These are phyloP conservation scores for Syzygium malaccense DNA, from an alignment of 441 rosid genomes.

Conservation along the genomic window DNA sequence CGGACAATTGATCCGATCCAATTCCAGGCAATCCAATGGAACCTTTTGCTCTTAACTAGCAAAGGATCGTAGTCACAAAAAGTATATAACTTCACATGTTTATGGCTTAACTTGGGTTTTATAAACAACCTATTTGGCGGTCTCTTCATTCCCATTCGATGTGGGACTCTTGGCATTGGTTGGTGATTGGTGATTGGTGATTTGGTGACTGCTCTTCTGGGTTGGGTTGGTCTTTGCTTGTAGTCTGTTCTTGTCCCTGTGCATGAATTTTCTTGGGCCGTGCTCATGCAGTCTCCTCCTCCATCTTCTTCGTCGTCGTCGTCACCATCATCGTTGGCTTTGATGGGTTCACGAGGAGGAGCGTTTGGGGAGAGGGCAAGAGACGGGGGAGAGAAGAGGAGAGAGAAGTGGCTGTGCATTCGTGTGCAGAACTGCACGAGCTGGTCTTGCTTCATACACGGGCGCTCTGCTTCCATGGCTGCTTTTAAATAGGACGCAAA, in stretches of 20 bases:
- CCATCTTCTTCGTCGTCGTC: not conserved
- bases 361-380: slow-evolving; percentile 17
- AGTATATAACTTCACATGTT: no score
- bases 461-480: not conserved
- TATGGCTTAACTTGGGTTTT: no score
- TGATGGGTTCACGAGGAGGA: slow-evolving; percentile 31
- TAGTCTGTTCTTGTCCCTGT: not conserved
- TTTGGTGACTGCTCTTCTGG: slow-evolving; percentile 6
- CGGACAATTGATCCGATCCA: no score
- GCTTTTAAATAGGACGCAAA: not conserved
- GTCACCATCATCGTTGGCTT: not conserved
- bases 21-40: no score
- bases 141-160: no score
- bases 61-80: no score
- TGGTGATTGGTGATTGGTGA: not conserved
- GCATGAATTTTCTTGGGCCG: not conserved
- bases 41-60: no score
- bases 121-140: no score
- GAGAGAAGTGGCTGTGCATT: slow-evolving; percentile 6
- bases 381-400: slow-evolving; percentile 18
- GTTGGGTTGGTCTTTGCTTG: slow-evolving; percentile 5
- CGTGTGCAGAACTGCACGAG: slow-evolving; percentile 10
- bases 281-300: not conserved
- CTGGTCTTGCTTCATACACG: slow-evolving; percentile 19
- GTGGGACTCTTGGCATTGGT: no score